These are phyloP conservation scores for Penicillium sp. DNA, from an alignment of 2,329 filamentous ascomycete species.

Conservation along the genomic window DNA sequence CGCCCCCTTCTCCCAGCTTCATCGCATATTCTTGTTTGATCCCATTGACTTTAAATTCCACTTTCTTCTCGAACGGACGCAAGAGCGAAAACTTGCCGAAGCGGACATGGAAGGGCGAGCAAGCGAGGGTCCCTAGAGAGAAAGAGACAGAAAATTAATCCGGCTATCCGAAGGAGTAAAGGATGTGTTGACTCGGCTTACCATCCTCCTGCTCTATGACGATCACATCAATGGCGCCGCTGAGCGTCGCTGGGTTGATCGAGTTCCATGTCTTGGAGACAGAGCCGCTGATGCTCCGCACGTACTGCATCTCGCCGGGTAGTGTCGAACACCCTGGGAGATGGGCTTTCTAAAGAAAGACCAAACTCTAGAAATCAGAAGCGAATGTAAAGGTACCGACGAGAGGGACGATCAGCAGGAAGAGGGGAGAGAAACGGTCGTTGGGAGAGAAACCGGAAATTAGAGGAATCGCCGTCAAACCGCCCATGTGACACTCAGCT, in stretches of 20 bases:
- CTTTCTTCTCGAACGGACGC: conserved; percentile 96
- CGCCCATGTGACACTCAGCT: conserved; percentile 37
- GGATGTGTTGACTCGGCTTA: conserved; percentile 32
- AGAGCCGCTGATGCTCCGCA: conserved; percentile 88
- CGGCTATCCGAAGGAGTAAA: not conserved
- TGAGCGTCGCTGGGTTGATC: conserved; percentile 95
- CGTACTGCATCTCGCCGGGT: conserved; percentile 80
- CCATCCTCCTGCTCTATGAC: conserved; percentile 96
- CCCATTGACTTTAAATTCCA: conserved; percentile 95
- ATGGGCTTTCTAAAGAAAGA: not conserved
- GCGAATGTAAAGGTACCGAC: conserved; percentile 10
- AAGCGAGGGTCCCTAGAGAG: conserved; percentile 64
- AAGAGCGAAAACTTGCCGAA: conserved; percentile 98
- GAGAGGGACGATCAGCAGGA: conserved; percentile 12
- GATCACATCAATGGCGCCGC: conserved; percentile 97
- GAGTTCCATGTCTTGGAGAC: conserved; percentile 99
- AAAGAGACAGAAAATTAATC: conserved; percentile 4
- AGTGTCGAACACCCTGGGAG: conserved; percentile 18
- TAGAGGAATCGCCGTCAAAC: conserved; percentile 32
- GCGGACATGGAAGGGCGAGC: conserved; percentile 96
- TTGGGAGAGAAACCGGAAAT: conserved; percentile 23
- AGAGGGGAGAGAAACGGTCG: conserved; percentile 15
- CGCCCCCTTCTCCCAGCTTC: conserved; percentile 96
- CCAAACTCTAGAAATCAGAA: conserved; percentile 5
- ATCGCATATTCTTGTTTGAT: conserved; percentile 90